These are phyloP conservation scores for Plenodomus biglobosus DNA, from an alignment of 2,329 filamentous ascomycete species.

Conservation along the genomic window DNA sequence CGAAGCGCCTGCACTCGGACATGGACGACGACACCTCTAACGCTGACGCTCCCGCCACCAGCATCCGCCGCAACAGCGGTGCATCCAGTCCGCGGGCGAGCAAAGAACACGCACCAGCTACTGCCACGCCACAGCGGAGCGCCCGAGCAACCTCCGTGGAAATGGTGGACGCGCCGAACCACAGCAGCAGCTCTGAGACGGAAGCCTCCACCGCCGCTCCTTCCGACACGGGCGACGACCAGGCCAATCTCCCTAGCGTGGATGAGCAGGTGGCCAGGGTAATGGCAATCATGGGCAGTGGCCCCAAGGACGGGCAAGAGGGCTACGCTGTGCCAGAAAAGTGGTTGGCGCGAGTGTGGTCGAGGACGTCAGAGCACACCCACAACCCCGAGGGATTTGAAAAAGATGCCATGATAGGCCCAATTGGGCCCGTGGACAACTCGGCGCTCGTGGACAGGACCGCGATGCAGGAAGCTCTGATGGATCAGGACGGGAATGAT, in stretches of 20 bases:
- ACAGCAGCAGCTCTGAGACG: slow-evolving; percentile 30
- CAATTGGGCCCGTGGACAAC: slow-evolving; percentile 83
- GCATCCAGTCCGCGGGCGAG: too few relatives aligned
- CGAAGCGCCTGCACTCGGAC: slow-evolving; percentile 57
- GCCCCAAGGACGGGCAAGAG: slow-evolving; percentile 68
- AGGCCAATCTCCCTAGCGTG: slow-evolving; percentile 33
- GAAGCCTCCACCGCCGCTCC: slow-evolving; percentile 29
- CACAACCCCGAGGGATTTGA: slow-evolving; percentile 53
- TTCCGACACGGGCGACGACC: slow-evolving; percentile 27
- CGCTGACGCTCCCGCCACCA: slow-evolving; percentile 25
- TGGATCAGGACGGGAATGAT: slow-evolving; percentile 46
- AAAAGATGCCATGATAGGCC: slow-evolving; percentile 62
- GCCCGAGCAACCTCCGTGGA: slow-evolving; percentile 48
- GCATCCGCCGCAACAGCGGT: too few relatives aligned
- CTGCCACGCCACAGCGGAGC: slow-evolving; percentile 23
- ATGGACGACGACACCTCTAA: slow-evolving; percentile 53
- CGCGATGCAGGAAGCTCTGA: slow-evolving; percentile 23
- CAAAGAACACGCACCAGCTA: slow-evolving; percentile 30
- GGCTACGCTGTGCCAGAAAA: slow-evolving; percentile 76
- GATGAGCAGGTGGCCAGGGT: slow-evolving; percentile 77
- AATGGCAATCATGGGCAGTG: slow-evolving; percentile 58
- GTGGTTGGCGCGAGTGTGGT: slow-evolving; percentile 65
- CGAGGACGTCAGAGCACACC: slow-evolving; percentile 37
- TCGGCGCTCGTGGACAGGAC: slow-evolving; percentile 62
- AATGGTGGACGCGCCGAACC: slow-evolving; percentile 43